Evolutionary conservation across 768 basidiomycete species (phyloP).

Genomic region (Amanita pallidorosea): DNA sequence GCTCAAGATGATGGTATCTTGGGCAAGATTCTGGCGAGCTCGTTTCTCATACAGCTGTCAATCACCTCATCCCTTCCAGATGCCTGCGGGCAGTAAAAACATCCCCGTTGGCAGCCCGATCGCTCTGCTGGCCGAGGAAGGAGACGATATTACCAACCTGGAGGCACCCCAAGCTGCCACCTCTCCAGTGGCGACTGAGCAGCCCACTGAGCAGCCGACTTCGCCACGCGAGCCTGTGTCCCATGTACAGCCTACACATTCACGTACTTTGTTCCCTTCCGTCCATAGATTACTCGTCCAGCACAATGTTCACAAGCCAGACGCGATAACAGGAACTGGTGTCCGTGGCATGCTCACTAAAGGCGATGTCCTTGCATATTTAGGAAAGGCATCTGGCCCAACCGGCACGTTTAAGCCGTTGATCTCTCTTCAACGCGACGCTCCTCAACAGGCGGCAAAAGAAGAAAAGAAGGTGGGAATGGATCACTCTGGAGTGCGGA

Average conservation of each 20-base stretch:
- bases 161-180: constrained; percentile 37
- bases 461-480: constrained; percentile 27
- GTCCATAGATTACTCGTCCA: constrained; percentile 75
- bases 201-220: constrained; percentile 14
- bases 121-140: constrained; percentile 90
- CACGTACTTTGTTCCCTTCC: constrained; percentile 80
- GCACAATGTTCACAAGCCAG: constrained; percentile 44
- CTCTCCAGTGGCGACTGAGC: constrained; percentile 14
- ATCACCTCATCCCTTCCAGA: constrained; percentile 24
- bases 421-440: constrained; percentile 25
- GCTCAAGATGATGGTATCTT: constrained; percentile 94
- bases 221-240: constrained; percentile 20
- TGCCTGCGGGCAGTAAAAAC: constrained; percentile 70
- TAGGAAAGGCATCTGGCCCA: constrained; percentile 76
- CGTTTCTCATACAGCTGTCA: neutral
- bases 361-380: constrained; percentile 81
- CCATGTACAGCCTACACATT: constrained; percentile 33
- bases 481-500: neutral
- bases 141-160: constrained; percentile 87
- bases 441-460: constrained; percentile 21
- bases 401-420: constrained; percentile 57
- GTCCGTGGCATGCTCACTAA: constrained; percentile 92
- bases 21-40: constrained; percentile 77
- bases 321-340: constrained; percentile 79
- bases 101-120: constrained; percentile 84